Conservation (phyloP, 2,329 filamentous ascomycete species). For the Pestalotiopsis sp. region DNA sequence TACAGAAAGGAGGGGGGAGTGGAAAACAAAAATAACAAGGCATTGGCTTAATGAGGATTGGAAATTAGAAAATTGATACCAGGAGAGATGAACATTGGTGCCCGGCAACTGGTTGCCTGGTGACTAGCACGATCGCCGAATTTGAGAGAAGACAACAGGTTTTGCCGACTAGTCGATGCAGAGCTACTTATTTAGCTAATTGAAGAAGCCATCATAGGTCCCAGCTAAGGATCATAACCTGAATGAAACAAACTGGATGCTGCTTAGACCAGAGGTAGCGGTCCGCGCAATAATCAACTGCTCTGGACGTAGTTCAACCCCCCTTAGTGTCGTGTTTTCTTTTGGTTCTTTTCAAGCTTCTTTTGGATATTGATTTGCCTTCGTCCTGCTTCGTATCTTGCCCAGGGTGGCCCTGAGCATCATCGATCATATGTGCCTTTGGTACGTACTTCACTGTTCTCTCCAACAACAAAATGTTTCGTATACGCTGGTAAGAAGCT, state of each 20-base stretch:
- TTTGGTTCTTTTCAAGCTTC: too few species aligned
- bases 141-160: too few species aligned
- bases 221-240: background rate
- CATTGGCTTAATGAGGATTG: background rate
- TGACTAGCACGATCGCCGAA: background rate
- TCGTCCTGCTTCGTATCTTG: too few species aligned
- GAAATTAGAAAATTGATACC: background rate
- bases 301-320: background rate
- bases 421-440: too few species aligned
- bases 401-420: too few species aligned
- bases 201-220: background rate
- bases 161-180: too few species aligned
- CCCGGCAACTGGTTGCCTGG: background rate
- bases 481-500: too few species aligned
- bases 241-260: background rate
- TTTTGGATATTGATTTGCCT: too few species aligned
- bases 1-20: background rate
- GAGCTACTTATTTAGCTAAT: background rate
- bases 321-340: background rate
- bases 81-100: background rate
- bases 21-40: background rate
- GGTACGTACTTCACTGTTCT: too few species aligned
- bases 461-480: too few species aligned
- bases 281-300: background rate
- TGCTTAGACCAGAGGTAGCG: background rate